phyloP scores from a whole-genome alignment of 1,139 yeast species.

The Kurtzmaniella natalensis region DNA sequence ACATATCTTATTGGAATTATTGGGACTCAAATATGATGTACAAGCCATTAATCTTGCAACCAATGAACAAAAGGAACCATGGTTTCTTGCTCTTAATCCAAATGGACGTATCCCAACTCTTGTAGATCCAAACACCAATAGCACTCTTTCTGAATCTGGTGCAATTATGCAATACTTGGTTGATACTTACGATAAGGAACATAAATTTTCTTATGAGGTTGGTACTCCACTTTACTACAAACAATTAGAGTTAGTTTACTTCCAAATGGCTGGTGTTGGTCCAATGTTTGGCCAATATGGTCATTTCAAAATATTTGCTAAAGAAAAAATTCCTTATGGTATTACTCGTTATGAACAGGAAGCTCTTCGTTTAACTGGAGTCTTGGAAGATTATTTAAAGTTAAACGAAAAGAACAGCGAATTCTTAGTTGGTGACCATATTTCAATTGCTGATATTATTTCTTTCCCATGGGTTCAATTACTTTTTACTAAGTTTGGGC shows the following conservation, averaged over 20 bases:
- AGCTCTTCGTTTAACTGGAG: conserved; percentile 49
- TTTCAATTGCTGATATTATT: conserved; percentile 52
- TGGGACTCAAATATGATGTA: conserved; percentile 44
- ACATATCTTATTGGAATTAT: conserved; percentile 43
- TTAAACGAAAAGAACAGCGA: conserved; percentile 34
- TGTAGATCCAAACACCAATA: conserved; percentile 41
- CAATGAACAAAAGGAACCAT: conserved; percentile 45
- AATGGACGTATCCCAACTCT: conserved; percentile 62
- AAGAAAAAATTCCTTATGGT: conserved; percentile 48
- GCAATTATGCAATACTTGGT: conserved; percentile 55
- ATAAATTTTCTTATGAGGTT: conserved; percentile 41
- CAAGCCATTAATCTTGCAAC: conserved; percentile 30
- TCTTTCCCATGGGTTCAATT: conserved; percentile 34
- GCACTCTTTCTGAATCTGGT: conserved; percentile 50
- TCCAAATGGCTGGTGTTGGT: conserved; percentile 57
- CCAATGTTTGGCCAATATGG: conserved; percentile 60
- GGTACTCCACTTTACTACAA: conserved; percentile 47
- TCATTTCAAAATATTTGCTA: conserved; percentile 41
- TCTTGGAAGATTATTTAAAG: conserved; percentile 44
- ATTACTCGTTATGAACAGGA: conserved; percentile 48
- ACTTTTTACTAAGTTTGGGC: conserved; percentile 26
- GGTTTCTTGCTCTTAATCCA: conserved; percentile 54
- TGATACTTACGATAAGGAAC: conserved; percentile 53
- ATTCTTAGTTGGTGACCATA: conserved; percentile 53
- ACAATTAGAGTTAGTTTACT: conserved; percentile 47